Percentiles rank a stretch among this genome's conserved stretches.
Conservation (phyloP, 1,139 yeast genomes). For the Pichia sp. region DNA sequence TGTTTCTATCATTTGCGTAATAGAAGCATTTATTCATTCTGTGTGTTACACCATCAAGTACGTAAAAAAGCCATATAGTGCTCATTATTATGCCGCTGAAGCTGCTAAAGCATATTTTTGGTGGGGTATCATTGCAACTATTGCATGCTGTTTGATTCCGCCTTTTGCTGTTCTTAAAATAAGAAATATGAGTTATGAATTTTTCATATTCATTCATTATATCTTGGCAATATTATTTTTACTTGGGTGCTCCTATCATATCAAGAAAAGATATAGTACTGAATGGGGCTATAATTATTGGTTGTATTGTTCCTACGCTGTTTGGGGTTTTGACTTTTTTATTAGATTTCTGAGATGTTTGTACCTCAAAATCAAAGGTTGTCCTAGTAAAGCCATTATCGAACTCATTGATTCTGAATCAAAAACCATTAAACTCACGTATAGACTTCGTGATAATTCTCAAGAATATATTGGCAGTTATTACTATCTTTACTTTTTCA, state of each 20-base stretch:
- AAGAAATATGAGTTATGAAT: conserved; percentile 34
- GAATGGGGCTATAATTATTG: conserved; percentile 40
- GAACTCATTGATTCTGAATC: conserved; percentile 30
- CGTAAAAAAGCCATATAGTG: conserved; percentile 29
- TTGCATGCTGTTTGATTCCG: conserved; percentile 24
- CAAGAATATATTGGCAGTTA: conserved; percentile 21
- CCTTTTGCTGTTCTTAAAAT: conserved; percentile 7
- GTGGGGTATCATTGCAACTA: conserved; percentile 53
- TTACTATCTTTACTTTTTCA: conserved; percentile 21
- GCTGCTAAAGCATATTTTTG: conserved; percentile 10
- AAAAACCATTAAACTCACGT: conserved; percentile 36
- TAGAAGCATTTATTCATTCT: conserved; percentile 30
- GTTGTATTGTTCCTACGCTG: conserved; percentile 38
- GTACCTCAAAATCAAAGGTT: conserved; percentile 28
- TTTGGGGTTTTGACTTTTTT: conserved; percentile 36
- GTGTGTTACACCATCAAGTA: conserved; percentile 31
- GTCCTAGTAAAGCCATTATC: conserved; percentile 20
- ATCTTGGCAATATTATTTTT: conserved; percentile 34
- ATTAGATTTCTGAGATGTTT: conserved; percentile 32
- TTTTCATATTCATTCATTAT: conserved; percentile 36
- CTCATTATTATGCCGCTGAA: conserved; percentile 1
- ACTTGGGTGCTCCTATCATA: conserved; percentile 37
- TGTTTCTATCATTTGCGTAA: conserved; percentile 35
- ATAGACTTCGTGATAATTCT: conserved; percentile 9
- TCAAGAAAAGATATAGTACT: conserved; percentile 19